These are phyloP conservation scores for Daedaleopsis nitida DNA, from an alignment of 768 basidiomycete genomes.

Conservation along the genomic window DNA sequence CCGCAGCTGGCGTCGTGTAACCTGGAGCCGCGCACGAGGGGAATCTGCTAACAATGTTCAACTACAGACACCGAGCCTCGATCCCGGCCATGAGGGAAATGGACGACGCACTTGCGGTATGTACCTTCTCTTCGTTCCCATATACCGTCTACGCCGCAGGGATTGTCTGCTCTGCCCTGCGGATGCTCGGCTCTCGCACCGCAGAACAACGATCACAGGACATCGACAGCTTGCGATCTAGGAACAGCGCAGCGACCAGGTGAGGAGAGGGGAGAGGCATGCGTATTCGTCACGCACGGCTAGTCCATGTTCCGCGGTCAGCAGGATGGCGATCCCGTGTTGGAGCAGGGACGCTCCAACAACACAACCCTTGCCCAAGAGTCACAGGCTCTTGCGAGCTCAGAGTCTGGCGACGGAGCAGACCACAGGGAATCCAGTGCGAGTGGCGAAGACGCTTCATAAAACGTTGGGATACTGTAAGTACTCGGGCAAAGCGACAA, in stretches of 20 bases:
- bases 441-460: too few species aligned
- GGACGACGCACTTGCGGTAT: background rate
- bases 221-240: background rate
- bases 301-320: background rate
- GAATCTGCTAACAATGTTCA: background rate
- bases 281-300: background rate
- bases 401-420: too few species aligned
- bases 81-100: constrained; percentile 10
- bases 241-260: background rate
- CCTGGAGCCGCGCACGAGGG: background rate
- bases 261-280: background rate
- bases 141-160: background rate
- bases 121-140: background rate
- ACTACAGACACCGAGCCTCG: background rate
- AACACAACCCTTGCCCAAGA: too few species aligned
- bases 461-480: too few species aligned
- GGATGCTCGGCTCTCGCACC: background rate
- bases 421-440: too few species aligned
- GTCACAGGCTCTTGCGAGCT: too few species aligned
- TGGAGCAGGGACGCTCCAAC: too few species aligned
- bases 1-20: background rate
- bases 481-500: too few species aligned
- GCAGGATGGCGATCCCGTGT: background rate
- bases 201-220: background rate
- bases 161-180: background rate